Percentiles rank a stretch among this genome's conserved stretches.
Conservation (phyloP, 257 asterid species). For the Rehmannia glutinosa region DNA sequence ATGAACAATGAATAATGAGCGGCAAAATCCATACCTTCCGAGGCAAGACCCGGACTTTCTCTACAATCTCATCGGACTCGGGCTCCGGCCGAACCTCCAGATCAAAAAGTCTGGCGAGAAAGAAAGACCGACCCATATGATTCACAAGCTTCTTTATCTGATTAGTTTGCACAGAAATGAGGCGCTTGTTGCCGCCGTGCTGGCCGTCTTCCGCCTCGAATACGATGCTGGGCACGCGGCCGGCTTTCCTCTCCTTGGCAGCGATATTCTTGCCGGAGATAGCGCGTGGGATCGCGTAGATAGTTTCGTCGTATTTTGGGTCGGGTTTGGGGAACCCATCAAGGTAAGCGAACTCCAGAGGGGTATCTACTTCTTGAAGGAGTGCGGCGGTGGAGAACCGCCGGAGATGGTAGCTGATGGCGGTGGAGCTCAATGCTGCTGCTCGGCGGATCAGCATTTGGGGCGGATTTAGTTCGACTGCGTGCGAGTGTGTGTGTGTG, state of each 20-base stretch:
- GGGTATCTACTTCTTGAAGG: slow-evolving; percentile 29
- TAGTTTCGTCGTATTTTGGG: slow-evolving; percentile 71
- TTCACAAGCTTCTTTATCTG: slow-evolving; percentile 93
- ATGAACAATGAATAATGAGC: neutral
- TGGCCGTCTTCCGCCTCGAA: slow-evolving; percentile 95
- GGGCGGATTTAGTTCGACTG: slow-evolving; percentile 6
- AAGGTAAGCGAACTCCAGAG: slow-evolving; percentile 41
- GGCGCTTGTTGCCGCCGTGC: slow-evolving; percentile 92
- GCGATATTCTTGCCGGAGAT: slow-evolving; percentile 67
- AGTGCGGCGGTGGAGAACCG: slow-evolving; percentile 46
- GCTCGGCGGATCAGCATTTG: slow-evolving; percentile 84
- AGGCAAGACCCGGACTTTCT: slow-evolving; percentile 86
- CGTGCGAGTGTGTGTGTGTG: neutral
- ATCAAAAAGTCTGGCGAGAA: slow-evolving; percentile 68
- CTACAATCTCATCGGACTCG: slow-evolving; percentile 56
- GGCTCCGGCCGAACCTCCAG: slow-evolving; percentile 69
- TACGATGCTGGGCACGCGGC: slow-evolving; percentile 83
- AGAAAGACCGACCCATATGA: slow-evolving; percentile 63
- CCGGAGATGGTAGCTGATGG: slow-evolving; percentile 36
- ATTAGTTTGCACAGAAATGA: slow-evolving; percentile 70
- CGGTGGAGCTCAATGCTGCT: slow-evolving; percentile 34
- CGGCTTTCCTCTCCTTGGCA: slow-evolving; percentile 63
- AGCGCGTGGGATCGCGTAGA: slow-evolving; percentile 68
- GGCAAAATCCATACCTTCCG: slow-evolving; percentile 48
- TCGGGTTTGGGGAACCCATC: slow-evolving; percentile 75